Conservation (phyloP, 345 rosid genomes). For the Anacardium occidentale region DNA sequence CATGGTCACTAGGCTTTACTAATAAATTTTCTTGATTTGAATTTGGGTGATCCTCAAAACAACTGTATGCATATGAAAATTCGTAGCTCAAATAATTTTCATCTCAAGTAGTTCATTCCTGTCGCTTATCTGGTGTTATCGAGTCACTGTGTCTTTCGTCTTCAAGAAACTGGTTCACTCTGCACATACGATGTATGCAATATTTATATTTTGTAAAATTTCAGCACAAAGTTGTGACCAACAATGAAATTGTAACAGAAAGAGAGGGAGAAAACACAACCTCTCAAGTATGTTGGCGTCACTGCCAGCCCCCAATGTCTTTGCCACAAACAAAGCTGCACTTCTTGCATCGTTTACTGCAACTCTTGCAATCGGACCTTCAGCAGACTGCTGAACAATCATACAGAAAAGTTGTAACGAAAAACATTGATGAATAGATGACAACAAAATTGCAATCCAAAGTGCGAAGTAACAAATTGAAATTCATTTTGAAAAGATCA, state of each 20-base stretch:
- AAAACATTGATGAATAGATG: background rate
- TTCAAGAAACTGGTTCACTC: conserved; percentile 88
- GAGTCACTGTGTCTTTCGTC: conserved; percentile 65
- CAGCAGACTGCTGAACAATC: conserved; percentile 74
- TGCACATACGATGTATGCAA: conserved; percentile 18
- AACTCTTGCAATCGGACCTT: conserved; percentile 91
- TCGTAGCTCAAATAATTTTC: background rate
- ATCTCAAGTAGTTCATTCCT: conserved; percentile 32
- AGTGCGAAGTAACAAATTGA: background rate
- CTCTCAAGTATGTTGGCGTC: conserved; percentile 64
- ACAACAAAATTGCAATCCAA: background rate
- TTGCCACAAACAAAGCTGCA: conserved; percentile 77
- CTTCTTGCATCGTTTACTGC: conserved; percentile 83
- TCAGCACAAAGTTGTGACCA: background rate
- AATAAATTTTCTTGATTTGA: background rate
- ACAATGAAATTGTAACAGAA: background rate
- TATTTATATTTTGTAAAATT: background rate
- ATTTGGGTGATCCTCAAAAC: background rate
- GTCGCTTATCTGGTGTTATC: conserved; percentile 63
- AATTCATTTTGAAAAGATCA: background rate
- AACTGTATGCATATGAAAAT: background rate
- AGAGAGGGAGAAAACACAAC: conserved; percentile 23
- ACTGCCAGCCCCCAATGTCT: conserved; percentile 61
- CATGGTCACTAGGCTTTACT: background rate
- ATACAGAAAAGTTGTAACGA: background rate